Evolutionary conservation across 2,329 filamentous ascomycete genomes (phyloP), one percentile per base, ranked within the genome.

Genomic region (Aspergillus sergii): DNA sequence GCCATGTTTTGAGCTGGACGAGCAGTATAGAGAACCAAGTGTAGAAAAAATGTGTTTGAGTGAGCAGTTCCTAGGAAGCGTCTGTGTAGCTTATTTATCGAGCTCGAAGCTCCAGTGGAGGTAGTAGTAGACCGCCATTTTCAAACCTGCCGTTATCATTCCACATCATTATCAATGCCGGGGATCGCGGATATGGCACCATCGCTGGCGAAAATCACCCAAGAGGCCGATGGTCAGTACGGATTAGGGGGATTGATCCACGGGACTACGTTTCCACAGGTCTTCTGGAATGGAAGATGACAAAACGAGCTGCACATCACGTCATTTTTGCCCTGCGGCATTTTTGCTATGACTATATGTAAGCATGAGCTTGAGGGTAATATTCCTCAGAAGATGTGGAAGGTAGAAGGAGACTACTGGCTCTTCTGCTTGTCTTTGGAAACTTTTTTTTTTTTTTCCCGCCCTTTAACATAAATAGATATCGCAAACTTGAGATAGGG

Each of bases 121-220:
- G 23, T 36, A 56, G 19, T 19, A 41, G 28, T 14, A 62, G 51
- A 45, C 55, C 45, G 19, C 58, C 50, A 60, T 45, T 59, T 45
- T 21, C 19, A 53, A 36, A 14, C 50, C 5, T 34, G 11, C 34
- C n/a, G 21, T 21, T 36, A 54, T 39, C 23, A 68, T 63, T 59
- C 65, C 58, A 65, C 64, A 62, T 57, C 60, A 46, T 64, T 59
- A 61, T 45, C 23, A 58, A 28, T 58, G 26, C 50, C 62, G 63
- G 67, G 64, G 59, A 57, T 56, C 54, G 65, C 64, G 65, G 67
- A 58, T 58, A 75, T 75, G 65, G 73, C 73, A 72, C 73, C 71
- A 75, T 75, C 68, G 61, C 60, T 58, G 59, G 58, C 59, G 63
- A 63, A 63, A 67, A 75, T 75, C 68, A 73, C 68, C 68, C 64